A percentile compares a stretch with the other conserved stretches of the same genome.
Evolutionary conservation across 2,329 filamentous ascomycete species (phyloP).

Genomic region (Ceratocystis smalleyi): DNA sequence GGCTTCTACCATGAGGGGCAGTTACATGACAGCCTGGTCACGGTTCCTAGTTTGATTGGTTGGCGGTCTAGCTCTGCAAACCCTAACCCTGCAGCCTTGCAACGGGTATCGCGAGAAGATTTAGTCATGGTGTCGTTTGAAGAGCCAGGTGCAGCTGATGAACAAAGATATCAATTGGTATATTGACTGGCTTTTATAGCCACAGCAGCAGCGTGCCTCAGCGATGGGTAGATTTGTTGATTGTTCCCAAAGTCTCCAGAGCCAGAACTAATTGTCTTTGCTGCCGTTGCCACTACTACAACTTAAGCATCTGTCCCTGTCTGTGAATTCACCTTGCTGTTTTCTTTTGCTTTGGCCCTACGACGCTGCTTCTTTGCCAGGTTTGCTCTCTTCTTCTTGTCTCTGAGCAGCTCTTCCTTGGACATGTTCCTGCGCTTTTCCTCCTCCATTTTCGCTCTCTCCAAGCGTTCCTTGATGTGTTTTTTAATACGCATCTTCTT

Average conservation of each 20-base stretch:
- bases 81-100: conserved; percentile 1
- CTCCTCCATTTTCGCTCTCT: conserved; percentile 27
- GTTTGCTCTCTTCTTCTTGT: conserved; percentile 48
- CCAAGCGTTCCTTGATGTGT: conserved; percentile 31
- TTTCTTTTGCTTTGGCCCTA: conserved; percentile 41
- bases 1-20: background rate
- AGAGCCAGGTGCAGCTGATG: background rate
- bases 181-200: background rate
- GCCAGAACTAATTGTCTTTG: conserved; percentile 12
- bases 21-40: conserved; percentile 7
- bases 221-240: background rate
- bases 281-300: conserved; percentile 19
- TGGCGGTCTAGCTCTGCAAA: background rate
- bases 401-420: conserved; percentile 36
- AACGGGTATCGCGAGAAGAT: background rate
- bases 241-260: conserved; percentile 16
- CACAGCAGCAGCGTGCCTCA: too few relatives aligned
- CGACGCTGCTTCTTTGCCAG: conserved; percentile 43
- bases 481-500: conserved; percentile 43
- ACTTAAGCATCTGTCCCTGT: conserved; percentile 43
- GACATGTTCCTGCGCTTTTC: conserved; percentile 25
- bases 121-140: background rate
- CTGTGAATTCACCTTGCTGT: conserved; percentile 29
- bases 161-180: background rate
- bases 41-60: background rate